Base-by-base conservation (phyloP, 106 monocot species). In the Allium cepa region DNA sequence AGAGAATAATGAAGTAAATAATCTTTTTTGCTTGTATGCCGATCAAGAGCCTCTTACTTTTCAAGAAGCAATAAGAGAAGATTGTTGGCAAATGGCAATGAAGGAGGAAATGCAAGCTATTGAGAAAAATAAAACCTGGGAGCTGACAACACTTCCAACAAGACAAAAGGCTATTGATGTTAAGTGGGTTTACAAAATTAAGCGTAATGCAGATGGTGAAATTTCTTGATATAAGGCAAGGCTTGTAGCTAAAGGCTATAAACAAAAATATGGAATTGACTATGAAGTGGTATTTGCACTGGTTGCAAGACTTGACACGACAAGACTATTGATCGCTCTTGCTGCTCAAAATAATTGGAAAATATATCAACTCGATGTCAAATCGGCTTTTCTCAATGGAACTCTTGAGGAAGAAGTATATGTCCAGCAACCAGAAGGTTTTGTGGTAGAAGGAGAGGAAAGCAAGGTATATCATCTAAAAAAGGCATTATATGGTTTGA, bases 121-220 rank as follows among this genome's bases (percentile, higher is more conserved):
- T 17, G 13, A 59, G 15, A 59, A 59, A n/a, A 59, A 59, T 17
- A 22, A 4, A 9, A 59, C 59, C 7, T 59, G 9, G 15, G 13
- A 14, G 17, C 15, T 59, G 17, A 17, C 17, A n/a, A 17, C 13
- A 14, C 17, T 59, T 17, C 8, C 59, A 59, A 8, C 1, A 16
- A 17, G 7, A 3, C 3, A 17, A 8, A 17, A 59, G 16, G 17
- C 13, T 8, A 59, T 17, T 59, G 56, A 16, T 13, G 56, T 56
- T 47, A 69, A 69, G 57, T 55, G 53, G 69, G 45, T 69, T 1
- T 69, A 46, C 13, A 70, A 57, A 3, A 59, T n/a, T 11, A 70
- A 70, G 45, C 13, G 13, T 47, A 46, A 10, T 11, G 47, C 13
- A 8, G 47, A 70, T 70, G 58, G 46, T 10, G 7, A 46, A 9